phyloP scores from a whole-genome alignment of 495 filamentous ascomycete species.

The Xylona heveae region DNA sequence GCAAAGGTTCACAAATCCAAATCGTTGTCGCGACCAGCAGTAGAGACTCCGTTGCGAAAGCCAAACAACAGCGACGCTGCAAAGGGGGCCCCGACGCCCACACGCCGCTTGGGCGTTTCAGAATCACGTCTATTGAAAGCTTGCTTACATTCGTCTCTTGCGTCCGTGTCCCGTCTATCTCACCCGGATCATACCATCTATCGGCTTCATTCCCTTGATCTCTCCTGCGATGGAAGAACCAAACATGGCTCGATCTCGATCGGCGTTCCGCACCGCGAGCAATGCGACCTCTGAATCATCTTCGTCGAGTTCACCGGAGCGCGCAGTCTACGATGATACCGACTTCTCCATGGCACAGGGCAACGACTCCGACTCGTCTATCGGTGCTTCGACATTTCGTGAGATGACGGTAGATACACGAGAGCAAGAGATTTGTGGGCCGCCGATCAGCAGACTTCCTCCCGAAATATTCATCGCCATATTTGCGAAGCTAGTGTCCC shows the following conservation, averaged over 20 bases:
- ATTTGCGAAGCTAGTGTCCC: constrained; percentile 60
- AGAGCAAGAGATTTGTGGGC: constrained; percentile 34
- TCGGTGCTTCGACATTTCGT: constrained; percentile 55
- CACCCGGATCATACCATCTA: no score
- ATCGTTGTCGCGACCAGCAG: no score
- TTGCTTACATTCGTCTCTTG: no score
- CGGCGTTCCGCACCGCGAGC: background rate
- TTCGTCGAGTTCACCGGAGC: constrained; percentile 66
- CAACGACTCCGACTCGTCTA: constrained; percentile 81
- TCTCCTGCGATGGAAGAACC: no score
- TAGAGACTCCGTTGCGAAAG: no score
- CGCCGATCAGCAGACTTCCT: constrained; percentile 67
- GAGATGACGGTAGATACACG: constrained; percentile 34
- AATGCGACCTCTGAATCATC: constrained; percentile 26
- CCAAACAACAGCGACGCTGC: no score
- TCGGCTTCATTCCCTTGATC: no score
- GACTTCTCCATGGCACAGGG: constrained; percentile 69
- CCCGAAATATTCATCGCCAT: constrained; percentile 87
- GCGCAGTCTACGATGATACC: constrained; percentile 61
- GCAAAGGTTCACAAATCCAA: no score
- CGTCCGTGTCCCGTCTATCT: no score
- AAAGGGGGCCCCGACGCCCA: no score
- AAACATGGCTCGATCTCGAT: constrained; percentile 6
- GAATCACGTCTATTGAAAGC: no score
- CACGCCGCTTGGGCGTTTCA: no score